Conservation (phyloP, 1,284 basidiomycete species). For the Naganishia albida region DNA sequence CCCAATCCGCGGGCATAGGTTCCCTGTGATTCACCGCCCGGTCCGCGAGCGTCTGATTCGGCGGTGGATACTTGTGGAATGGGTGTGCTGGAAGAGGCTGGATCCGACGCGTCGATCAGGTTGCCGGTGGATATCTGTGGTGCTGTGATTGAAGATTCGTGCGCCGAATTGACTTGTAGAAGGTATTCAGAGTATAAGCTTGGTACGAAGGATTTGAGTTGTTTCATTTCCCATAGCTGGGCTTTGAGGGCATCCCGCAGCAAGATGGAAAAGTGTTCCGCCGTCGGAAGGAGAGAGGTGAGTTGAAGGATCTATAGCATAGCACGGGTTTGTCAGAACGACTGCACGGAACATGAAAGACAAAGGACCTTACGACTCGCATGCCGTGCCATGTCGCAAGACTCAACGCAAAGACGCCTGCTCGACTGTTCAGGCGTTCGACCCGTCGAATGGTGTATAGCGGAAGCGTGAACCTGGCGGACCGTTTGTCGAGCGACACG, state of each 20-base stretch:
- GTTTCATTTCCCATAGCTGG: constrained; percentile 89
- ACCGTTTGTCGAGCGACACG: constrained; percentile 85
- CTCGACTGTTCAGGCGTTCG: constrained; percentile 82
- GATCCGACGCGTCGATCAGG: constrained; percentile 16
- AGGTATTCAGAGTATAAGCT: constrained; percentile 95
- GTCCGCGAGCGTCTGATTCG: constrained; percentile 59
- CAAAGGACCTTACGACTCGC: constrained; percentile 72
- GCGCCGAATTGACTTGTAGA: constrained; percentile 62
- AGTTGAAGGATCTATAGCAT: constrained; percentile 79
- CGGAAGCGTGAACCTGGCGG: constrained; percentile 87
- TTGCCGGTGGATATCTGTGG: not conserved
- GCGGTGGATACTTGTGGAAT: constrained; percentile 54
- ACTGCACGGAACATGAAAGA: not conserved
- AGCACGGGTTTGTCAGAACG: not conserved
- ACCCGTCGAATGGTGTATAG: constrained; percentile 91
- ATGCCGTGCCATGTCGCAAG: constrained; percentile 93
- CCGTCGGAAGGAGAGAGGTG: constrained; percentile 91
- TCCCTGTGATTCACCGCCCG: constrained; percentile 56
- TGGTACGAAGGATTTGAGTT: constrained; percentile 84
- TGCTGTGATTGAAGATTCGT: constrained; percentile 18
- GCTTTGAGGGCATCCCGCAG: constrained; percentile 87
- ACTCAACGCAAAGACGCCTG: constrained; percentile 92
- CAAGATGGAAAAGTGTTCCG: constrained; percentile 88
- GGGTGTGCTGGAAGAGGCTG: not conserved
- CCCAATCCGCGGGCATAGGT: constrained; percentile 81